phyloP scores from a whole-genome alignment of 2,329 filamentous ascomycete genomes.

The Thelonectria discophora region DNA sequence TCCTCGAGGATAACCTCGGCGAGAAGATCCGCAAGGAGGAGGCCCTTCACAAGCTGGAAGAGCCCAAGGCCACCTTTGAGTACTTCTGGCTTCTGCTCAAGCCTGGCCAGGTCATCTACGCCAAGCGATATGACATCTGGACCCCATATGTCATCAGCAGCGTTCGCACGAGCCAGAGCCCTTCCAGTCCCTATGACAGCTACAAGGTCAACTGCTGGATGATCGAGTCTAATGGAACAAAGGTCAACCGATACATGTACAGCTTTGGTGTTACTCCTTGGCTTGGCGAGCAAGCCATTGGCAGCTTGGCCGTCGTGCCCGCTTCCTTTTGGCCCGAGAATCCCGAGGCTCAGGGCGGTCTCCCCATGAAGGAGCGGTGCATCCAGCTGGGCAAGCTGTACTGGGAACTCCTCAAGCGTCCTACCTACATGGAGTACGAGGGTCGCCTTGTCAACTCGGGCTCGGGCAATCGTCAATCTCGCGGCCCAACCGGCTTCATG shows the following conservation, averaged over 20 bases:
- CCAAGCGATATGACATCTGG: conserved; percentile 52
- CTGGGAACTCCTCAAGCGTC: conserved; percentile 58
- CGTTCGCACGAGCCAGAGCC: conserved; percentile 34
- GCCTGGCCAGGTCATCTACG: conserved; percentile 56
- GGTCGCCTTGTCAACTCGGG: conserved; percentile 50
- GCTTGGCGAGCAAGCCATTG: conserved; percentile 55
- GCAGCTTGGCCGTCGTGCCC: conserved; percentile 53
- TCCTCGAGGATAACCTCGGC: conserved; percentile 52
- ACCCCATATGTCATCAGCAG: conserved; percentile 53
- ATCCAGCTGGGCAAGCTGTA: conserved; percentile 54
- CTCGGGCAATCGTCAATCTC: conserved; percentile 35
- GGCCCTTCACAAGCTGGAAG: conserved; percentile 48
- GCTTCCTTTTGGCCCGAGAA: conserved; percentile 53
- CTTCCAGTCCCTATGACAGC: conserved; percentile 20
- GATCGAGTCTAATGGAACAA: conserved; percentile 47
- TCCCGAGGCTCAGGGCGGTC: conserved; percentile 43
- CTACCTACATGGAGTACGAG: conserved; percentile 58
- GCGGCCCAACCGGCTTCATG: conserved; percentile 50
- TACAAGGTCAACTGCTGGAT: conserved; percentile 54
- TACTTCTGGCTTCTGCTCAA: conserved; percentile 58
- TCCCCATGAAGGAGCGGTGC: conserved; percentile 49
- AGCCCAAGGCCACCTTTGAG: conserved; percentile 55
- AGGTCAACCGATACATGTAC: conserved; percentile 51
- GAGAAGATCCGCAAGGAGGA: conserved; percentile 52
- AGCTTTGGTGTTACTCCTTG: conserved; percentile 50